Base-by-base conservation (phyloP, 768 basidiomycete species). In the Kwoniella europaea region DNA sequence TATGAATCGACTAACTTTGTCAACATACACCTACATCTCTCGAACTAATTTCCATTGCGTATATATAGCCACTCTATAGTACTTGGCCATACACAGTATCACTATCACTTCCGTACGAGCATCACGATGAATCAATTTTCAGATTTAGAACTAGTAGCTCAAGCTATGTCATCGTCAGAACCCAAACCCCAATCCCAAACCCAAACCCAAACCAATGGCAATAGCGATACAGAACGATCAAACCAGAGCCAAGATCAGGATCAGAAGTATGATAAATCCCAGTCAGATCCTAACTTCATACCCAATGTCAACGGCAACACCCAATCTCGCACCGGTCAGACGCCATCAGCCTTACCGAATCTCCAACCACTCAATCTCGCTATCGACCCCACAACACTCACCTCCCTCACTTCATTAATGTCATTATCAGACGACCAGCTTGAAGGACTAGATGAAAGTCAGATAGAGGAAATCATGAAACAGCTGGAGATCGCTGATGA, bases 121-220 rank as follows among this genome's bases (percentile, higher is more conserved):
- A 35, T 35, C 46, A 55, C 46, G 41, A 68, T 74, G 74, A 70
- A 68, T 58, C 74, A 68, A 42, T 44, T 82, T 5, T 80, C 81
- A 24, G 81, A 82, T 55, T 74, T 82, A 0, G 79, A 82, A 42
- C 74, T 82, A 16, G 79, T 82, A 22, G 78, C 77, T 46, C 76
- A 82, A 69, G 79, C 81, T 3, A 82, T 79, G 79, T 72, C 68
- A 2, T 29, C 71, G 42, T 61, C 60, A 69, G 63, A 42, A 15
- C 18, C 10, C 46, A 50, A 13, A 16, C 46, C 46, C 22, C 10
- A n/a, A 61, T 44, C 41, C 20, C 29, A 20, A 6, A 7, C n/a
- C 27, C 18, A 61, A 35, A 20, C 42, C 44, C 44, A 66, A 54
- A 22, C 35, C 62, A 63, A 24, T 60, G 27, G 13, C 57, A 62